phyloP scores from a whole-genome alignment of 2,329 filamentous ascomycete species.

The Emergomyces pasteurianus region DNA sequence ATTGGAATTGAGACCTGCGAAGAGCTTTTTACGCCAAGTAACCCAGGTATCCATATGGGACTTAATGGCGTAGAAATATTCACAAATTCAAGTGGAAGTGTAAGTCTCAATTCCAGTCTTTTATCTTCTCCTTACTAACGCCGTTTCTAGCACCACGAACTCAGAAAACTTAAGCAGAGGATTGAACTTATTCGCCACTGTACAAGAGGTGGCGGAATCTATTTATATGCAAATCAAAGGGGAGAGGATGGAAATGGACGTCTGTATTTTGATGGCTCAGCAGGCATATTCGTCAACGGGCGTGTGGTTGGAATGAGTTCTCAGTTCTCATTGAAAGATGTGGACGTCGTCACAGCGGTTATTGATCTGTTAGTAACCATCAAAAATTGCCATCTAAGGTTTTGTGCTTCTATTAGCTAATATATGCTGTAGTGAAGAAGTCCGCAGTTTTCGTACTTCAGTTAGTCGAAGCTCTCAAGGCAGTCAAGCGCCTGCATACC shows the following conservation, averaged over 20 bases:
- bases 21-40: conserved; percentile 47
- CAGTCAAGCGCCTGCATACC: conserved; percentile 14
- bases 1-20: conserved; percentile 32
- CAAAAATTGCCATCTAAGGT: too few species aligned
- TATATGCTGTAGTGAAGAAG: conserved; percentile 41
- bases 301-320: conserved; percentile 20
- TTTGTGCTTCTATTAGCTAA: background rate
- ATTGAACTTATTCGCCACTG: conserved; percentile 3
- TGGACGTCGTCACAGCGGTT: conserved; percentile 52
- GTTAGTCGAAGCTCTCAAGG: conserved; percentile 20
- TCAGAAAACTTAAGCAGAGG: conserved; percentile 53
- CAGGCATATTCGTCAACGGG: conserved; percentile 51
- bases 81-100: conserved; percentile 45
- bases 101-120: conserved; percentile 2
- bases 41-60: conserved; percentile 45
- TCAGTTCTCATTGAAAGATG: conserved; percentile 40
- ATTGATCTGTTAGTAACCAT: conserved; percentile 41
- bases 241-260: conserved; percentile 45
- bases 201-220: conserved; percentile 29
- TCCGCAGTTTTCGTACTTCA: conserved; percentile 34
- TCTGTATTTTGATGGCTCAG: conserved; percentile 45
- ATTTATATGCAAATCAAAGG: conserved; percentile 49
- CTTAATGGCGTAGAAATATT: conserved; percentile 60
- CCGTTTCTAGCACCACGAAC: conserved; percentile 44
- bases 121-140: background rate